These are phyloP conservation scores for Flaveria linearis DNA, from an alignment of 129 eudicot species.

Conservation along the genomic window DNA sequence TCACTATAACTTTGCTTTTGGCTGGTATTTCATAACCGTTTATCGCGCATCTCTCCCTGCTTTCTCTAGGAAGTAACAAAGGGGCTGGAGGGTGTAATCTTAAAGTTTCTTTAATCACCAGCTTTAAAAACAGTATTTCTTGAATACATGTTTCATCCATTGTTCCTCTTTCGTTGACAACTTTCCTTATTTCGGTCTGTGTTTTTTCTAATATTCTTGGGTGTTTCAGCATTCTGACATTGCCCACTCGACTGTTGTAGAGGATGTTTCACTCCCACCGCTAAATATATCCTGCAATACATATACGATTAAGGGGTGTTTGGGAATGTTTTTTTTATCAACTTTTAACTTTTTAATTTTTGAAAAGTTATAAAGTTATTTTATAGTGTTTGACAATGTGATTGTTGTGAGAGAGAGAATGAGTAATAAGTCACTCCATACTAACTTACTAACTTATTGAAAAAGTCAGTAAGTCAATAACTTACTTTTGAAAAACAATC, in stretches of 20 bases:
- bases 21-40: constrained; percentile 45
- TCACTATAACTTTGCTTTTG: constrained; percentile 41
- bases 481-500: no score
- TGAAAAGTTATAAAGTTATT: no score
- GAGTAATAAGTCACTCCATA: no score
- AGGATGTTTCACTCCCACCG: constrained; percentile 55
- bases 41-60: constrained; percentile 44
- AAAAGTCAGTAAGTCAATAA: no score
- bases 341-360: no score
- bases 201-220: constrained; percentile 41
- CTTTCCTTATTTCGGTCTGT: constrained; percentile 52
- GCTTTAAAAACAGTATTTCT: constrained; percentile 35
- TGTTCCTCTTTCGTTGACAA: constrained; percentile 23
- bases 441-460: no score
- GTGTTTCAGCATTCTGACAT: constrained; percentile 52
- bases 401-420: no score
- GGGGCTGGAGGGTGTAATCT: constrained; percentile 57
- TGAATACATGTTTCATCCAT: constrained; percentile 34
- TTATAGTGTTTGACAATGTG: no score
- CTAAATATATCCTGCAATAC: constrained; percentile 48
- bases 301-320: background rate
- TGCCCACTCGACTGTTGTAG: constrained; percentile 48
- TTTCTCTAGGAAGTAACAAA: constrained; percentile 50
- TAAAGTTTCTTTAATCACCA: constrained; percentile 48
- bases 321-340: no score